Evolutionary conservation across 805 yeast species (phyloP).

Genomic region (Ogataea dorogensis): DNA sequence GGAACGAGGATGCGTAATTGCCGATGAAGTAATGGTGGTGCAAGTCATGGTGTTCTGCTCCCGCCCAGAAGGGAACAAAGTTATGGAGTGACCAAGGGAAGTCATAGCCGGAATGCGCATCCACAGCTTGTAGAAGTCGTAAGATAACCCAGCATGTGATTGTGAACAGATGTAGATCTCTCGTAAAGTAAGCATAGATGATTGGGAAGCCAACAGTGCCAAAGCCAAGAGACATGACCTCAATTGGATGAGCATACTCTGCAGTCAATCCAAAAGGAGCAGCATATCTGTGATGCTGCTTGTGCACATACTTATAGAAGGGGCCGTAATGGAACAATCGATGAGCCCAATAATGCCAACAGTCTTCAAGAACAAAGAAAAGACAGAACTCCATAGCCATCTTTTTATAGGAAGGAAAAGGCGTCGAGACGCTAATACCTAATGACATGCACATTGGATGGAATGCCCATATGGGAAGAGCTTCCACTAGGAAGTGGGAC

Average conservation of each 20-base stretch:
- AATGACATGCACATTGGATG: constrained; percentile 52
- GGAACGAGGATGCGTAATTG: constrained; percentile 54
- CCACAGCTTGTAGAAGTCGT: constrained; percentile 58
- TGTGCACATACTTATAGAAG: constrained; percentile 56
- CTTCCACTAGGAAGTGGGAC: constrained; percentile 58
- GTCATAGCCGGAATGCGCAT: constrained; percentile 60
- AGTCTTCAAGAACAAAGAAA: constrained; percentile 54
- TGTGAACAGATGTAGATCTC: constrained; percentile 51
- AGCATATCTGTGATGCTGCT: constrained; percentile 60
- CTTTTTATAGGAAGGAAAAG: constrained; percentile 47
- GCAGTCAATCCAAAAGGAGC: constrained; percentile 65
- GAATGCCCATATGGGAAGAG: constrained; percentile 61
- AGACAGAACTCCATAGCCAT: constrained; percentile 45
- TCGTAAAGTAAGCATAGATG: constrained; percentile 47
- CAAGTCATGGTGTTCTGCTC: constrained; percentile 61
- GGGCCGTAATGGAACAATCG: constrained; percentile 54
- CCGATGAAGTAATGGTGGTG: constrained; percentile 63
- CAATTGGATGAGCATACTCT: constrained; percentile 60
- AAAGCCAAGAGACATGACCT: constrained; percentile 54
- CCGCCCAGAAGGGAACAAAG: constrained; percentile 63
- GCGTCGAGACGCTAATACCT: constrained; percentile 50
- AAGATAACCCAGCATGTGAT: constrained; percentile 51
- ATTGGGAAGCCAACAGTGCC: constrained; percentile 64
- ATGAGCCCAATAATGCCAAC: constrained; percentile 63
- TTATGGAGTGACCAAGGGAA: constrained; percentile 60